A percentile compares a stretch with the other conserved stretches of the same genome.
phyloP scores from a whole-genome alignment of 2,329 filamentous ascomycete species.

The Fusarium aywerte region DNA sequence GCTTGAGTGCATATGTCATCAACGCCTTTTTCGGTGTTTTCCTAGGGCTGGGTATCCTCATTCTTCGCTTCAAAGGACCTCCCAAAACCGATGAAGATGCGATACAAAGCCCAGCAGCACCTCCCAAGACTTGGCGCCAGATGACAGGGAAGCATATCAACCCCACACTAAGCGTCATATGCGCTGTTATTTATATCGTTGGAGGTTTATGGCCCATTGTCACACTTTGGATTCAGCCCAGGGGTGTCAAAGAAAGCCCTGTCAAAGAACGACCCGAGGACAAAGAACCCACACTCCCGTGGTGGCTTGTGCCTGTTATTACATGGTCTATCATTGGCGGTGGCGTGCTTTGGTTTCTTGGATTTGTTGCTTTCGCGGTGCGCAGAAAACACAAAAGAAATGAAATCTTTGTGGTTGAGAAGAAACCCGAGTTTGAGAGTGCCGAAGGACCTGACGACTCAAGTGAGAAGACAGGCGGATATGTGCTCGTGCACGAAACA shows the following conservation, averaged over 20 bases:
- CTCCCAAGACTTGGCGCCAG: constrained; percentile 46
- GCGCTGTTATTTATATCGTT: constrained; percentile 47
- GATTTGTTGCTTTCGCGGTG: constrained; percentile 49
- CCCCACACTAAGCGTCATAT: constrained; percentile 47
- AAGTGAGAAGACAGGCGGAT: constrained; percentile 39
- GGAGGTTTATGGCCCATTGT: constrained; percentile 51
- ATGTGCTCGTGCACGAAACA: constrained; percentile 53
- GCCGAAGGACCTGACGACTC: constrained; percentile 32
- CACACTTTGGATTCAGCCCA: constrained; percentile 49
- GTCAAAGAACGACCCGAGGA: not conserved
- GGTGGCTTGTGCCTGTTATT: constrained; percentile 50
- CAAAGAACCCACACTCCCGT: constrained; percentile 23
- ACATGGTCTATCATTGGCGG: constrained; percentile 47
- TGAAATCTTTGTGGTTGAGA: constrained; percentile 51
- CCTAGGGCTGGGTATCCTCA: constrained; percentile 51
- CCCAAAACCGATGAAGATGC: constrained; percentile 40
- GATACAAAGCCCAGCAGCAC: constrained; percentile 17
- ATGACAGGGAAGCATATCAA: constrained; percentile 49
- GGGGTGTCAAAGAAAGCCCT: not conserved
- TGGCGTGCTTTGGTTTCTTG: constrained; percentile 50
- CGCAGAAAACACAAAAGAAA: constrained; percentile 46
- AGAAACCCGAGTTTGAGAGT: constrained; percentile 50
- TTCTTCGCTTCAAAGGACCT: constrained; percentile 50
- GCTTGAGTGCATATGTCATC: constrained; percentile 49
- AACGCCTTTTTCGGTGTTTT: constrained; percentile 52